These are phyloP conservation scores for Populus pruinosa DNA, from an alignment of 345 rosid species.

Conservation along the genomic window DNA sequence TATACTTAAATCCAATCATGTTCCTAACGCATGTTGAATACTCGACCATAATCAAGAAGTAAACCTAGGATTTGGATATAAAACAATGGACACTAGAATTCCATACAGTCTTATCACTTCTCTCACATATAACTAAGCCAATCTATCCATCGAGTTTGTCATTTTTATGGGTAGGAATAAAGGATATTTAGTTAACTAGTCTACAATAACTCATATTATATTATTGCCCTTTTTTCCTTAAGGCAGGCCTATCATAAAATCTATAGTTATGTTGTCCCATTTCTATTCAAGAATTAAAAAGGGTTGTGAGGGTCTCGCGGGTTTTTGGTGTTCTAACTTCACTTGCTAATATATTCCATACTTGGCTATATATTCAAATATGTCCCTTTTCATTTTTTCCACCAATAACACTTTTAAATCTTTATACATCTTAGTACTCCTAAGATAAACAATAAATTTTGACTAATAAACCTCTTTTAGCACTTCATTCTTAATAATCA, in stretches of 20 bases:
- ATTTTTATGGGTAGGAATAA: too few species aligned
- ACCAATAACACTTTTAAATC: not conserved
- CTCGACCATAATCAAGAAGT: not conserved
- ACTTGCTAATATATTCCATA: too few species aligned
- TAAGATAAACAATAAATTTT: not conserved
- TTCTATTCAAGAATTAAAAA: not conserved
- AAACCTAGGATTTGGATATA: not conserved
- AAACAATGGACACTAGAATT: not conserved
- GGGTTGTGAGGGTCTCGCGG: fast-evolving
- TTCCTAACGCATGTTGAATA: not conserved
- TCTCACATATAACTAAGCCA: not conserved
- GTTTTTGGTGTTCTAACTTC: not conserved
- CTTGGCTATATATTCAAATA: not conserved
- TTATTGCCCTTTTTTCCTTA: too few species aligned
- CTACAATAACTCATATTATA: too few species aligned
- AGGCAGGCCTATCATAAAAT: not conserved
- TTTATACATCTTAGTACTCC: not conserved
- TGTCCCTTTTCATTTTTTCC: not conserved
- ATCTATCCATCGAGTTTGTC: too few species aligned
- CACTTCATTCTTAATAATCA: not conserved
- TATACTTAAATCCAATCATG: too few species aligned
- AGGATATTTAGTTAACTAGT: too few species aligned
- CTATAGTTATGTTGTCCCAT: not conserved
- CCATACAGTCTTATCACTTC: not conserved
- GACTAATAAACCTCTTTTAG: not conserved